Evolutionary conservation across 176 grass and related monocot species (phyloP), one percentile per base, ranked within the genome.

Genomic region (Oryza meridionalis): DNA sequence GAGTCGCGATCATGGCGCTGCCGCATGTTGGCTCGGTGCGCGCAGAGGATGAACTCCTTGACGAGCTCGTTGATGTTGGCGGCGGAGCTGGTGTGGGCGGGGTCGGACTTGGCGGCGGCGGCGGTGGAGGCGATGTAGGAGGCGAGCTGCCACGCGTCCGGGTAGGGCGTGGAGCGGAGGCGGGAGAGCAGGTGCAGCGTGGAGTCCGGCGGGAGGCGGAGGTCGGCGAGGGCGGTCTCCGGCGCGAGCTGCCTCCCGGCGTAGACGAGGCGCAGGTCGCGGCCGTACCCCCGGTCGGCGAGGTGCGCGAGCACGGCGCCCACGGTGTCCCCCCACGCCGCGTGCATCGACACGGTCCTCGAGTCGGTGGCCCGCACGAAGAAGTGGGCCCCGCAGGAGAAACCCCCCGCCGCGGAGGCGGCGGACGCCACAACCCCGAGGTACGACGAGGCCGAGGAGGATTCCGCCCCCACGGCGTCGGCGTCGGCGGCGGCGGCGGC

Each of bases 91-190:
- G 64, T 2, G 35, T 69, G 27, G 42, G 44, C 58, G 22, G 75
- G 46, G 7, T 65, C 55, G 31, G 84, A 47, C 29, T 49, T 77
- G 24, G 77, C 73, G 50, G 12, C 33, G 64, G 70, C 4, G 50
- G 89, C 89, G 31, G 81, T 72, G 81, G 70, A 37, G 40, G 76
- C 88, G 84, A 99, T 93, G 84, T 94, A 88, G 37, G 88, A 84
- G 7, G 86, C 97, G 78, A 94, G 86, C 90, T 90, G 94, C 97
- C 97, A 99, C 7, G 91, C 91, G 16, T 75, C 65, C 8, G 97
- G 93, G 47, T 90, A 81, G 16, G 58, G 85, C 16, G 97, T 99
- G 73, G 92, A 95, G 35, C 97, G 90, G 71, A 99, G 97, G 10
- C 93, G 91, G 2, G 88, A 75, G 1, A 73, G 46, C 44, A 96